Base-by-base conservation (phyloP, 208 protist species). In the Crithidia brevicula region DNA sequence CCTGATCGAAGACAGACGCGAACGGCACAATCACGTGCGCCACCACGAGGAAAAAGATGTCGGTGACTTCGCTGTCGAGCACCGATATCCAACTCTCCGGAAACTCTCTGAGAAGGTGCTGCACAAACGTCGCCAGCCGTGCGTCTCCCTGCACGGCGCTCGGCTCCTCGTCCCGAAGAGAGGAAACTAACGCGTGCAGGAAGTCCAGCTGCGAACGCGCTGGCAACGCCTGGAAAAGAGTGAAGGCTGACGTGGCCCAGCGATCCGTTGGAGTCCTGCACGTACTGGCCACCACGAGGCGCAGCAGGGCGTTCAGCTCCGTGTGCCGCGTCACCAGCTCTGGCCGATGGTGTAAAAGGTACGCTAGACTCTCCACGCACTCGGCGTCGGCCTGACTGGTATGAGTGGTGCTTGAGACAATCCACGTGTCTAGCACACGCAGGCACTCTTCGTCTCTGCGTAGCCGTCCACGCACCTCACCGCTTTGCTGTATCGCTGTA, bases 11-110 rank as follows among this genome's bases (percentile, higher is more conserved):
- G 4, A 53, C 47, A 2, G 18, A 23, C 16, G 75, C 61, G 22
- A 80, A 74, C 2, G 72, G 65, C 18, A 87, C 40, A 6, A 84
- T 60, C 10, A 82, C 70, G 11, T 69, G 54, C 7, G 33, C 43
- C 16, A 91, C 31, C 20, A 93, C 43, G 20, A 50, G 45, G 4
- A 49, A n/a, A n/a, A 88, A 59, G 36, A 88, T 53, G 4, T 64
- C 73, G 6, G 69, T 63, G 56, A 81, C 61, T 42, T 83, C 82
- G 33, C 54, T 61, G 38, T 79, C 74, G 15, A 83, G 67, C 34
- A 82, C 56, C n/a, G 74, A 31, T 11, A 78, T 46, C 81, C 81
- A 87, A 22, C 72, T 59, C 6, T 80, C 72, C 36, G 72, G 67
- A 2, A 80, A 60, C 52, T 78, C 68, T 9, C 42, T 6, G 1